Percentiles rank a stretch among this genome's conserved stretches.
Evolutionary conservation across 2,329 filamentous ascomycete species (phyloP).

Genomic region (Epichloe gansuensis): DNA sequence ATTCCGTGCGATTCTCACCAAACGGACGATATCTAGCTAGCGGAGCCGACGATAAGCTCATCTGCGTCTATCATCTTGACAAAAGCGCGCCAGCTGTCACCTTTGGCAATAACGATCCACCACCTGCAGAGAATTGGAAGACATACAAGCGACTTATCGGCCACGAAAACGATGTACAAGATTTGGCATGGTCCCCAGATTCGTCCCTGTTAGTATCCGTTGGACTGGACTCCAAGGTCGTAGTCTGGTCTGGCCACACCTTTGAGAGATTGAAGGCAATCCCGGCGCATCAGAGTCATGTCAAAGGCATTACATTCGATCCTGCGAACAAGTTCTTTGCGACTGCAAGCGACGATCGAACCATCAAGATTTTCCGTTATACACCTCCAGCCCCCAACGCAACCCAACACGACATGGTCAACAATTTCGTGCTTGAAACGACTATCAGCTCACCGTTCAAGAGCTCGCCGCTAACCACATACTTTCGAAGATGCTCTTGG

Average conservation of each 20-base stretch:
- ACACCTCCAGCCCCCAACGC: slow-evolving; percentile 84
- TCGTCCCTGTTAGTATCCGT: slow-evolving; percentile 93
- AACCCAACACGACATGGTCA: slow-evolving; percentile 86
- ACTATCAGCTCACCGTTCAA: slow-evolving; percentile 81
- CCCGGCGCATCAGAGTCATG: slow-evolving; percentile 87
- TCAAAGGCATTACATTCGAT: slow-evolving; percentile 97
- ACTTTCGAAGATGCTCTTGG: slow-evolving; percentile 95
- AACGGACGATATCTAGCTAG: slow-evolving; percentile 93
- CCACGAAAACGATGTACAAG: slow-evolving; percentile 97
- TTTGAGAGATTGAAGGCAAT: slow-evolving; percentile 97
- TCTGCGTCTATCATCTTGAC: slow-evolving; percentile 91
- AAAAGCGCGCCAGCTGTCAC: slow-evolving; percentile 66
- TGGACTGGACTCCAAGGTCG: slow-evolving; percentile 92
- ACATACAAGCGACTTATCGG: slow-evolving; percentile 86
- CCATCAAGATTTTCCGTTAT: slow-evolving; percentile 93
- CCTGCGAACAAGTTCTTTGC: slow-evolving; percentile 99
- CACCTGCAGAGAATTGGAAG: slow-evolving; percentile 96
- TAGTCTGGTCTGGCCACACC: slow-evolving; percentile 95
- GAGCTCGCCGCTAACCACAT: slow-evolving; percentile 88
- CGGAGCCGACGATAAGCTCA: slow-evolving; percentile 96
- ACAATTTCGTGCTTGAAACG: slow-evolving; percentile 92
- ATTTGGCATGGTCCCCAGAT: slow-evolving; percentile 92
- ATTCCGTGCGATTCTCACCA: slow-evolving; percentile 91
- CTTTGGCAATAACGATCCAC: slow-evolving; percentile 82
- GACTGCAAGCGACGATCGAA: slow-evolving; percentile 91